Conservation (phyloP, 2,329 filamentous ascomycete genomes). For the Botryotinia narcissicola region DNA sequence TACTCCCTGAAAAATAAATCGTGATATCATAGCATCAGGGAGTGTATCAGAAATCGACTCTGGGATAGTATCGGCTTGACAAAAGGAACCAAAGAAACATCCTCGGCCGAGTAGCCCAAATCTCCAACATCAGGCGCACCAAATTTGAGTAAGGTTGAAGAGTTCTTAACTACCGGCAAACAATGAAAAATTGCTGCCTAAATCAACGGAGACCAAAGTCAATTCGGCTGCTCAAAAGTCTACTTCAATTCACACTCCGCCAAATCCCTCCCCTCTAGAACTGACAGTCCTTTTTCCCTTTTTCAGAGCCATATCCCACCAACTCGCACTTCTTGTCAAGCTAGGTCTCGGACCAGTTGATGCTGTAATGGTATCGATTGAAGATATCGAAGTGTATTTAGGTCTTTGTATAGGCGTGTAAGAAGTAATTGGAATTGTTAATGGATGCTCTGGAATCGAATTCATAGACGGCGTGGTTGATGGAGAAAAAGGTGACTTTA, state of each 20-base stretch:
- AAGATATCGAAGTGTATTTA: constrained; percentile 3
- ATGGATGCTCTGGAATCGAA: constrained; percentile 4
- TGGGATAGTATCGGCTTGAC: neutral
- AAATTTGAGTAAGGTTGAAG: neutral
- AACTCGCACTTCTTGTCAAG: constrained; percentile 6
- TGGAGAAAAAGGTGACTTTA: neutral
- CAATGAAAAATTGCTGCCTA: neutral
- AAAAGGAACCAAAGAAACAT: neutral
- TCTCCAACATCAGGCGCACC: neutral
- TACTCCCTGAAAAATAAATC: neutral
- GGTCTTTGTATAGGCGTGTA: neutral
- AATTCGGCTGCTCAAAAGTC: neutral
- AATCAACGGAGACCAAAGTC: neutral
- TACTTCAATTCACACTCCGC: neutral
- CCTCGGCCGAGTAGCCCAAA: neutral
- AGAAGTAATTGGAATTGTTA: neutral
- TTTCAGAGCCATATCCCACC: constrained; percentile 1
- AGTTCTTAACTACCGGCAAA: neutral
- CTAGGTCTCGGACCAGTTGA: constrained; percentile 1
- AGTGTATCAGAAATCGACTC: neutral
- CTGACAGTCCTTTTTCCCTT: constrained; percentile 1
- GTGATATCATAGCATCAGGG: neutral
- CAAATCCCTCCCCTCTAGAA: neutral
- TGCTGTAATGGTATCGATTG: neutral
- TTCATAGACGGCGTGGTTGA: constrained; percentile 1